Conservation (phyloP, 1,284 basidiomycete genomes). For the Ganoderma resinaceum region DNA sequence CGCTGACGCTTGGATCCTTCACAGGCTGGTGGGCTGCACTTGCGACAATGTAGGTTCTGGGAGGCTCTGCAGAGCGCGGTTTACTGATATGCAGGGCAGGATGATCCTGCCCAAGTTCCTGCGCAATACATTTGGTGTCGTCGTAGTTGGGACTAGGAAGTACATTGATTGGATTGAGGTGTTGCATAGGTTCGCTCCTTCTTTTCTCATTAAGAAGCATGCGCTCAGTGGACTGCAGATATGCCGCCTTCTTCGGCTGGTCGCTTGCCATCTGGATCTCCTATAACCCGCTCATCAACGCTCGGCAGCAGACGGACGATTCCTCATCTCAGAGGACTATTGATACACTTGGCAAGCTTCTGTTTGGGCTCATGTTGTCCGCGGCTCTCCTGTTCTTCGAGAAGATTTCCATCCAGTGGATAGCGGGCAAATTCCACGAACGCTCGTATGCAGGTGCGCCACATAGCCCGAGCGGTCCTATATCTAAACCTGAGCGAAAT, state of each 20-base stretch:
- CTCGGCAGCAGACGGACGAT: constrained; percentile 43
- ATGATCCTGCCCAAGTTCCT: constrained; percentile 63
- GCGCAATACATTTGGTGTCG: constrained; percentile 71
- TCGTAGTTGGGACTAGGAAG: constrained; percentile 71
- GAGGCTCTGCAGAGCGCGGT: not conserved
- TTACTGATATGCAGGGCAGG: constrained; percentile 38
- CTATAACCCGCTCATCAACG: constrained; percentile 71
- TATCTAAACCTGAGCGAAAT: constrained; percentile 1
- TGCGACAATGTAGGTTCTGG: constrained; percentile 59
- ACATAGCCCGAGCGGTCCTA: too few species aligned
- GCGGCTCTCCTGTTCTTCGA: constrained; percentile 79
- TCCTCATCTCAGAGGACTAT: constrained; percentile 40
- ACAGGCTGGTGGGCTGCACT: constrained; percentile 85
- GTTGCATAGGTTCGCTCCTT: constrained; percentile 56
- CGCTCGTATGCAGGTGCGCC: constrained; percentile 79
- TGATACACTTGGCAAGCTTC: constrained; percentile 63
- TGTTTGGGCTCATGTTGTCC: constrained; percentile 82
- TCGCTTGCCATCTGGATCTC: constrained; percentile 70
- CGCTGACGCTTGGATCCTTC: constrained; percentile 6
- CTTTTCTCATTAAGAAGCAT: not conserved
- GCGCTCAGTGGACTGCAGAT: constrained; percentile 48
- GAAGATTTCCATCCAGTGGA: constrained; percentile 89
- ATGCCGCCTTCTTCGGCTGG: constrained; percentile 80
- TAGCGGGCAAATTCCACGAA: constrained; percentile 88
- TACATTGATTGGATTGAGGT: constrained; percentile 83